These are phyloP conservation scores for Penstemon newberryi DNA, from an alignment of 257 asterid species.

Conservation along the genomic window DNA sequence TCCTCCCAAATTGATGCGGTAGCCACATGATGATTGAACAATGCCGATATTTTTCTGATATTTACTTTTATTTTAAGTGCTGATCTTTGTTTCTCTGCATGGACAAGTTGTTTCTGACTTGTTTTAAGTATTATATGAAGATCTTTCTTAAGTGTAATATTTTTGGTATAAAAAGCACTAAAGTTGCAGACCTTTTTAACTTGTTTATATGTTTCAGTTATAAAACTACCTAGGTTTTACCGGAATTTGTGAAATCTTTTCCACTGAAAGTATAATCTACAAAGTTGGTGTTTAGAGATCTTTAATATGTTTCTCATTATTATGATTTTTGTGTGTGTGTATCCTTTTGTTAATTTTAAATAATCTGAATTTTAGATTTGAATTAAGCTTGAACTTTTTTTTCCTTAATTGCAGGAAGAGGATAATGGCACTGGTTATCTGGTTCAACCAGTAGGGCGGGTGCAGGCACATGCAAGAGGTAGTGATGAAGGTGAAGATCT, in stretches of 20 bases:
- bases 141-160: neutral
- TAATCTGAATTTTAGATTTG: too few relatives aligned
- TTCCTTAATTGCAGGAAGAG: constrained; percentile 62
- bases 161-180: neutral
- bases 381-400: neutral
- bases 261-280: neutral
- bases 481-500: constrained; percentile 52
- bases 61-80: too few relatives aligned
- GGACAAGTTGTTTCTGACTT: neutral
- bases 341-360: too few relatives aligned
- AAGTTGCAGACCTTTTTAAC: neutral
- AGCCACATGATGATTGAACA: too few relatives aligned
- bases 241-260: constrained; percentile 25
- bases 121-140: neutral
- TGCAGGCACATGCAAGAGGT: constrained; percentile 43
- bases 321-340: too few relatives aligned
- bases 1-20: neutral
- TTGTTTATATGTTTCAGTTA: neutral
- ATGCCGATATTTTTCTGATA: too few relatives aligned
- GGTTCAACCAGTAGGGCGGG: constrained; percentile 74
- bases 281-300: too few relatives aligned
- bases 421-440: constrained; percentile 62
- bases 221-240: constrained; percentile 26
- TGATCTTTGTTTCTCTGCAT: too few relatives aligned
- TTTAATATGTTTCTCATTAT: too few relatives aligned